Base-by-base conservation (phyloP, 2,329 filamentous ascomycete genomes). In the Phyllosticta capitalensis region DNA sequence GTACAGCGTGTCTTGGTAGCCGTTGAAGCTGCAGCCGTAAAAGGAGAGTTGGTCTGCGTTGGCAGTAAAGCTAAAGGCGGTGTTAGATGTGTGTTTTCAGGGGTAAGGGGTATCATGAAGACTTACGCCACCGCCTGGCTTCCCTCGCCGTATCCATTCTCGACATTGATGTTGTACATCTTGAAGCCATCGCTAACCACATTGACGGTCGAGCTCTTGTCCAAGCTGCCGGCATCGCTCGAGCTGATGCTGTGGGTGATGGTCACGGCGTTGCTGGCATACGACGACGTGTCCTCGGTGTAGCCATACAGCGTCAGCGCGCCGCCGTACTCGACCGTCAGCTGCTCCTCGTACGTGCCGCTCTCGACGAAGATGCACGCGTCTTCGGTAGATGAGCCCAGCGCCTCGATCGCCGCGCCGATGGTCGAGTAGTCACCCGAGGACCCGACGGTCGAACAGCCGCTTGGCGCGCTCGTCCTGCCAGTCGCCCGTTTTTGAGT, bases 341-440 rank as follows among this genome's bases (percentile, higher is more conserved):
- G 81, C 66, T 85, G 83, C 67, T 86, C 83, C 2, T 71, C 73
- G 75, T 87, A 86, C 38, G 81, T 83, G 9, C 83, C 83, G 22
- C 78, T 69, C 65, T 81, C 68, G 69, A 88, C 81, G 73, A 87
- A 87, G 71, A 88, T 83, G 66, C 79, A 81, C 61, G 84, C 81
- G 1, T 71, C 64, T 1, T 71, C 64, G 1, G 78, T 76, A 6
- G 77, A 75, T 1, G 75, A 73, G n/a, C 78, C 80, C 9, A 87
- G 76, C 5, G 83, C 78, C 65, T 83, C 67, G 60, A 87, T 78
- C 9, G 85, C 84, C 19, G 77, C 71, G 66, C 84, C 81, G 50
- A 86, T 72, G 61, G 68, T 79, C 65, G 72, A 72, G 67, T 79
- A 81, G 45, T 68, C 66, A 5, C 71, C 71, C 2, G 61, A 65